These are phyloP conservation scores for Bifiguratus adelaidae DNA, from an alignment of 192 early-diverging fungal species.

Conservation along the genomic window DNA sequence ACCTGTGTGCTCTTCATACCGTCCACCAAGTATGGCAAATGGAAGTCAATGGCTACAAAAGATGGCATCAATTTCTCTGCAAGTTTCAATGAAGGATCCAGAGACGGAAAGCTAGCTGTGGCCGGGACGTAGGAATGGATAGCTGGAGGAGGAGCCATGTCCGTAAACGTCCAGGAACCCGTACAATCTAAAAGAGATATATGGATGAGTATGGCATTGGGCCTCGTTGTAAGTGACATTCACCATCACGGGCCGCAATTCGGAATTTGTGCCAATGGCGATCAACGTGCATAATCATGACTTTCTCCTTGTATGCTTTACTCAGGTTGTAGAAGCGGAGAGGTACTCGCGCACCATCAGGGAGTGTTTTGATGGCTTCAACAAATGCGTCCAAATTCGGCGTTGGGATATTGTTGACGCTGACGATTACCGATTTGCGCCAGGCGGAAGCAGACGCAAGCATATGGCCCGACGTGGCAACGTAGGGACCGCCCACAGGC, in stretches of 20 bases:
- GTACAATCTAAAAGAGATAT: conserved; percentile 32
- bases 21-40: conserved; percentile 70
- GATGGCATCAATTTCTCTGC: conserved; percentile 70
- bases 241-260: conserved; percentile 65
- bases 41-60: conserved; percentile 71
- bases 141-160: conserved; percentile 50
- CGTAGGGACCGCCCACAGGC: conserved; percentile 71
- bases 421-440: conserved; percentile 56
- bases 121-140: conserved; percentile 35
- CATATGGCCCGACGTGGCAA: conserved; percentile 59
- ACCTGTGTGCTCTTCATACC: conserved; percentile 58
- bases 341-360: conserved; percentile 51
- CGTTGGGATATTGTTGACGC: conserved; percentile 54
- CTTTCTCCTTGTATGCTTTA: conserved; percentile 68
- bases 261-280: conserved; percentile 82
- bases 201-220: background rate
- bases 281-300: conserved; percentile 79
- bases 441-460: conserved; percentile 52
- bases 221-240: background rate
- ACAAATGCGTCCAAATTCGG: conserved; percentile 57
- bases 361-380: conserved; percentile 46
- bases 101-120: conserved; percentile 58
- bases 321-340: conserved; percentile 65
- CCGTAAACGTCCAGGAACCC: conserved; percentile 72
- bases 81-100: conserved; percentile 61